Evolutionary conservation across 2,329 filamentous ascomycete species (phyloP).

Genomic region (Didymella exigua): DNA sequence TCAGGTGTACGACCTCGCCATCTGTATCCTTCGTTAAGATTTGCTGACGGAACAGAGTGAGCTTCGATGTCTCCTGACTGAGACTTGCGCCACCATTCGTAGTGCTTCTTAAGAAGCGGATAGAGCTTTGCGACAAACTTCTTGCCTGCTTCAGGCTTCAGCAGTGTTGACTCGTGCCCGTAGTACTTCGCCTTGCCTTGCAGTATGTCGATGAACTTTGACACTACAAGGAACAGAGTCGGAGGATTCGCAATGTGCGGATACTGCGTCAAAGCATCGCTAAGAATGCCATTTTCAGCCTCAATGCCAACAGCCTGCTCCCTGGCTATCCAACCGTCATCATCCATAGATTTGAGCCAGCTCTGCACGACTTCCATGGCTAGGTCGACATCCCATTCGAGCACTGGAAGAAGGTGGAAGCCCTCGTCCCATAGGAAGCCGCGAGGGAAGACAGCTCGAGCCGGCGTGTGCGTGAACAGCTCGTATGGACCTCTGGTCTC

Average conservation of each 20-base stretch:
- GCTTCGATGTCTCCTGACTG: constrained; percentile 71
- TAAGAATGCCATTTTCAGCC: constrained; percentile 86
- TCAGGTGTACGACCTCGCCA: constrained; percentile 86
- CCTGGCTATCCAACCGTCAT: constrained; percentile 93
- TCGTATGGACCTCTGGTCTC: constrained; percentile 79
- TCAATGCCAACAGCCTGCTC: constrained; percentile 92
- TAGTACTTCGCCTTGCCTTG: constrained; percentile 53
- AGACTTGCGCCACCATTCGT: constrained; percentile 90
- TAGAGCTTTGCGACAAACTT: constrained; percentile 76
- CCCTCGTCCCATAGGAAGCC: constrained; percentile 98
- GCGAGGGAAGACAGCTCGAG: constrained; percentile 88
- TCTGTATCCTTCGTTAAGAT: constrained; percentile 77
- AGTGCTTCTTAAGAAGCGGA: constrained; percentile 85
- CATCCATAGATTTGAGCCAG: constrained; percentile 94
- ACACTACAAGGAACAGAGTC: constrained; percentile 85
- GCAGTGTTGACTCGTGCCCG: constrained; percentile 61
- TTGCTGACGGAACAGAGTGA: constrained; percentile 33
- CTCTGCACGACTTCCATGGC: constrained; percentile 83
- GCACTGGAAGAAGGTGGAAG: constrained; percentile 85
- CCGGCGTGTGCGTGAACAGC: constrained; percentile 87
- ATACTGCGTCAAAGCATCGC: constrained; percentile 89
- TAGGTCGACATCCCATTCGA: constrained; percentile 91
- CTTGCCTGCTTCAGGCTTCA: constrained; percentile 67
- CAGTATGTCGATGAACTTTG: constrained; percentile 70
- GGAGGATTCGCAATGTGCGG: constrained; percentile 96